Conservation (phyloP, 768 basidiomycete genomes). For the Chalciporus piperatus region DNA sequence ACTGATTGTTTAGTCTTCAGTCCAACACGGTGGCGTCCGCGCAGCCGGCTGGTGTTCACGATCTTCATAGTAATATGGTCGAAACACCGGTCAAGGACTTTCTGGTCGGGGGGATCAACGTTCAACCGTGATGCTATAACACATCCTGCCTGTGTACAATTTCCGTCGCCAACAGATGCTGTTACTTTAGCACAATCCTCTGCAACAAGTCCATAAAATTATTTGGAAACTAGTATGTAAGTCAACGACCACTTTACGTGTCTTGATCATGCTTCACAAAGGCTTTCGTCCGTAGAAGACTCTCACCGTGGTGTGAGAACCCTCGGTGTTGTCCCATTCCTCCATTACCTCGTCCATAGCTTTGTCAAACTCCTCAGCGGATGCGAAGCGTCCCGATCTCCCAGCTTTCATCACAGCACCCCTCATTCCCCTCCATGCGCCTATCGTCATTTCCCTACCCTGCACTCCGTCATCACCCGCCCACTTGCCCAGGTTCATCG, state of each 20-base stretch:
- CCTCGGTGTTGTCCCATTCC: conserved; percentile 25
- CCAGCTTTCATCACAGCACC: conserved; percentile 19
- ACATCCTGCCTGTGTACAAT: too few relatives aligned
- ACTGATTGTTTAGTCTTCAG: too few relatives aligned
- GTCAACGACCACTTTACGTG: not conserved
- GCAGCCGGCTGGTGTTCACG: too few relatives aligned
- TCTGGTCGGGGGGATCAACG: too few relatives aligned
- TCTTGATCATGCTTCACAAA: not conserved
- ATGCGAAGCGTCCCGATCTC: conserved; percentile 11
- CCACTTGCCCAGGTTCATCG: conserved; percentile 23
- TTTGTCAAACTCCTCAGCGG: conserved; percentile 20
- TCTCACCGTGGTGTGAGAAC: conserved; percentile 7
- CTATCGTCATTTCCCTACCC: conserved; percentile 13
- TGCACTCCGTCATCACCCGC: conserved; percentile 22
- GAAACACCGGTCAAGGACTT: too few relatives aligned
- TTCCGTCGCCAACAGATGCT: too few relatives aligned
- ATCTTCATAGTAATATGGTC: too few relatives aligned
- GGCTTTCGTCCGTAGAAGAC: conserved; percentile 17
- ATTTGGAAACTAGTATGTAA: not conserved
- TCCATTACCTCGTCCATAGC: conserved; percentile 14
- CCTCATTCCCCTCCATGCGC: conserved; percentile 24
- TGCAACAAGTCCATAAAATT: too few relatives aligned
- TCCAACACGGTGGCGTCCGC: too few relatives aligned
- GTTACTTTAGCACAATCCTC: too few relatives aligned
- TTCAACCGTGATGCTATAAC: too few relatives aligned